phyloP scores from a whole-genome alignment of 192 early-diverging fungal species.

The Endogone sp. region DNA sequence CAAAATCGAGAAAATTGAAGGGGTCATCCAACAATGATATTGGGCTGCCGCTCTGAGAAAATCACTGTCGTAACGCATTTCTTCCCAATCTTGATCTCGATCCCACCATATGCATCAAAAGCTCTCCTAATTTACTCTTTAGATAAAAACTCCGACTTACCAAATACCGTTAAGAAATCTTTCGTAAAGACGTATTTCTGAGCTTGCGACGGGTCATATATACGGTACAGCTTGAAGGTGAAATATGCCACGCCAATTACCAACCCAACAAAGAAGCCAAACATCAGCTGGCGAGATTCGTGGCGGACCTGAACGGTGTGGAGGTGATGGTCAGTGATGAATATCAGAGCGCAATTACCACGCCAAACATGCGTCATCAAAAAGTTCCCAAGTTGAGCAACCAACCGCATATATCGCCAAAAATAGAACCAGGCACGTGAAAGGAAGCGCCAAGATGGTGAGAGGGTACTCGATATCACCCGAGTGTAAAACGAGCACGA shows the following conservation, averaged over 20 bases:
- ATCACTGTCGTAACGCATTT: too few species aligned
- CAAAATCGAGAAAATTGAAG: background rate
- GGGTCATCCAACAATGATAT: too few species aligned
- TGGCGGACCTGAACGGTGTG: slow-evolving; percentile 39
- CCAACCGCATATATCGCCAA: slow-evolving; percentile 60
- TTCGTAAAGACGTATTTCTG: slow-evolving; percentile 43
- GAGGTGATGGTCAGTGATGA: background rate
- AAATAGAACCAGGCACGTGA: slow-evolving; percentile 56
- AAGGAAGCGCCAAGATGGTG: slow-evolving; percentile 51
- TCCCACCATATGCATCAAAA: slow-evolving; percentile 5
- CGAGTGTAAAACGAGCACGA: slow-evolving; percentile 48
- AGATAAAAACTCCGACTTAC: slow-evolving; percentile 29
- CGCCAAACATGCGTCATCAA: too few species aligned
- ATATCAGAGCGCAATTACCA: background rate
- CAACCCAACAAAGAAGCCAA: slow-evolving; percentile 54
- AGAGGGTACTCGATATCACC: slow-evolving; percentile 45
- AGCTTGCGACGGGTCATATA: slow-evolving; percentile 37
- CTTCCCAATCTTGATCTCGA: too few species aligned
- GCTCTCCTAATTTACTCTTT: slow-evolving; percentile 15
- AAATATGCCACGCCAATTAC: slow-evolving; percentile 64
- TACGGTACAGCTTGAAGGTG: slow-evolving; percentile 62
- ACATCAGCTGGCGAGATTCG: slow-evolving; percentile 60
- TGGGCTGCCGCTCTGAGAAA: too few species aligned
- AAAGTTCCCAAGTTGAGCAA: slow-evolving; percentile 6
- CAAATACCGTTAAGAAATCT: slow-evolving; percentile 69